Percentiles rank a stretch among this genome's conserved stretches.
Conservation (phyloP, 768 basidiomycete species). For the Austroboletus eburneus region DNA sequence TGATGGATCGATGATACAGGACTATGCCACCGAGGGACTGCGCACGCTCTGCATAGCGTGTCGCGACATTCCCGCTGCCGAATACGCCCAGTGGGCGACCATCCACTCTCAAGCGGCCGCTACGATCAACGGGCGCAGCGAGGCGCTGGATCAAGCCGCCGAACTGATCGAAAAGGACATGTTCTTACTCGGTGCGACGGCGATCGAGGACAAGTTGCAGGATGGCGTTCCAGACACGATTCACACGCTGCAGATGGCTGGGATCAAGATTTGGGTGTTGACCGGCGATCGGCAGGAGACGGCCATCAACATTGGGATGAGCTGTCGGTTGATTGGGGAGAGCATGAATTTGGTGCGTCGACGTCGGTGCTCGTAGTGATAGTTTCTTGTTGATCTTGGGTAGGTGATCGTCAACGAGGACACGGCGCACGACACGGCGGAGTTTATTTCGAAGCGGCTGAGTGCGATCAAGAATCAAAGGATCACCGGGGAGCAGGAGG, state of each 20-base stretch:
- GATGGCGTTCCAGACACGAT: conserved; percentile 99
- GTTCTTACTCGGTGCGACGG: conserved; percentile 90
- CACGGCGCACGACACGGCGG: conserved; percentile 71
- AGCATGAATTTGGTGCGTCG: conserved; percentile 87
- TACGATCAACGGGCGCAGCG: conserved; percentile 93
- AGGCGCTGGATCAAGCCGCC: conserved; percentile 90
- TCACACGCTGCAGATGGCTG: conserved; percentile 95
- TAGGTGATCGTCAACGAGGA: conserved; percentile 95
- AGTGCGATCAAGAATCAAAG: conserved; percentile 92
- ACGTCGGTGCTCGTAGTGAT: not conserved
- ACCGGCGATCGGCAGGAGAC: conserved; percentile 99
- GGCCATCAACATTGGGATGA: conserved; percentile 98
- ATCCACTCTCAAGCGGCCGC: conserved; percentile 91
- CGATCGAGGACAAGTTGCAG: conserved; percentile 97
- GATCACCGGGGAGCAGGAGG: conserved; percentile 88
- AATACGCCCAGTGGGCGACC: conserved; percentile 83
- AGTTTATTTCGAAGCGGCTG: conserved; percentile 84
- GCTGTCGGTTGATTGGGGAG: conserved; percentile 94
- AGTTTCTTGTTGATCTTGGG: not conserved
- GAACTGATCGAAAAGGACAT: conserved; percentile 96
- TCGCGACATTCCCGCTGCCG: conserved; percentile 86
- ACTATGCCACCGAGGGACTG: conserved; percentile 95
- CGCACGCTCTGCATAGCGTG: conserved; percentile 95
- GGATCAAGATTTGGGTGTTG: conserved; percentile 99
- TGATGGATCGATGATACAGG: too few species aligned